Conservation (phyloP, 2,329 filamentous ascomycete species). For the Aspergillus pseudoviridinutans region DNA sequence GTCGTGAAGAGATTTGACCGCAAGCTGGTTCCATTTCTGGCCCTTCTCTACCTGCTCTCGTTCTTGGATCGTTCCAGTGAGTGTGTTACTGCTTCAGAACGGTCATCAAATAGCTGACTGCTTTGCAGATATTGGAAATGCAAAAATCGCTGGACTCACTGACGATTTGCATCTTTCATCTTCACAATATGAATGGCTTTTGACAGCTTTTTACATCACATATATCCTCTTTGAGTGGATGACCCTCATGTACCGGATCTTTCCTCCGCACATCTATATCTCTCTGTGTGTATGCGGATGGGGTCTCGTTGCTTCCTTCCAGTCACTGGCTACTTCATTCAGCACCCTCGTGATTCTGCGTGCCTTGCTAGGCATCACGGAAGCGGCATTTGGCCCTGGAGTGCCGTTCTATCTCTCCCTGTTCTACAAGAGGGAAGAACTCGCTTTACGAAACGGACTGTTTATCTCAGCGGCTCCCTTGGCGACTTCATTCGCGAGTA, state of each 20-base stretch:
- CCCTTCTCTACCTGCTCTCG: constrained; percentile 75
- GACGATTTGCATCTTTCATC: constrained; percentile 53
- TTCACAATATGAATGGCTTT: constrained; percentile 57
- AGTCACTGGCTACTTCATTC: constrained; percentile 64
- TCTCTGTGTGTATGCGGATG: constrained; percentile 64
- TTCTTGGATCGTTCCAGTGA: constrained; percentile 83
- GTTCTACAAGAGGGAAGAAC: constrained; percentile 63
- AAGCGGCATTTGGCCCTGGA: constrained; percentile 61
- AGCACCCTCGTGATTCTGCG: constrained; percentile 47
- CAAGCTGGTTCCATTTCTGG: constrained; percentile 73
- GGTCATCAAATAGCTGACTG: constrained; percentile 3
- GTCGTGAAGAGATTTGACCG: constrained; percentile 74
- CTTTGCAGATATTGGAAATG: constrained; percentile 55
- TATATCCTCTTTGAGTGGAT: constrained; percentile 65
- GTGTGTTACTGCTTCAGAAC: constrained; percentile 20
- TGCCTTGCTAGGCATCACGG: constrained; percentile 50
- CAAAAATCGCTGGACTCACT: constrained; percentile 56
- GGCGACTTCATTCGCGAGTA: constrained; percentile 67
- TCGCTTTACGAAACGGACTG: constrained; percentile 79
- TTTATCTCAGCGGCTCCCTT: constrained; percentile 73
- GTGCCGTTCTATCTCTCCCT: constrained; percentile 63
- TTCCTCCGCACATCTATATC: constrained; percentile 61
- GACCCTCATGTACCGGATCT: constrained; percentile 58
- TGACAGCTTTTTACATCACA: constrained; percentile 61
- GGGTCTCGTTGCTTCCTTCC: constrained; percentile 74